These are phyloP conservation scores for Aspergillus phoenicis DNA, from an alignment of 2,329 filamentous ascomycete species.

Conservation along the genomic window DNA sequence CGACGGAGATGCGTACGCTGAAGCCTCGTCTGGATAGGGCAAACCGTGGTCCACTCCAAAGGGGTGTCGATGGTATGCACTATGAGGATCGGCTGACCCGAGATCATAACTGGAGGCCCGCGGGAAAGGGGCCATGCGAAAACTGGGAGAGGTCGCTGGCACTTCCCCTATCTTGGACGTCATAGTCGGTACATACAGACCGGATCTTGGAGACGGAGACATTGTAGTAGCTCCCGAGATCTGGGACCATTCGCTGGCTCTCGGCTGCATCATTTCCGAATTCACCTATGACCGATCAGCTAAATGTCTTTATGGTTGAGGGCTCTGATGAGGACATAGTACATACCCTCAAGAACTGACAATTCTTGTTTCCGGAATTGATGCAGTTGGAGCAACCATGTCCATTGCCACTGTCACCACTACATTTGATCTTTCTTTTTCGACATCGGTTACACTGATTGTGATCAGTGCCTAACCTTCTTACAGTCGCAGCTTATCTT, in stretches of 20 bases:
- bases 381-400: constrained; percentile 81
- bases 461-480: constrained; percentile 12
- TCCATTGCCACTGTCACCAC: constrained; percentile 77
- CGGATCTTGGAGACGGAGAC: constrained; percentile 23
- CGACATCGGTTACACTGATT: constrained; percentile 81
- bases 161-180: constrained; percentile 16
- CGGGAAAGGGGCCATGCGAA: constrained; percentile 24
- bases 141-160: constrained; percentile 21
- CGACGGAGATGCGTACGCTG: constrained; percentile 37
- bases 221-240: constrained; percentile 22
- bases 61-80: constrained; percentile 26
- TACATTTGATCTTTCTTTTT: constrained; percentile 93
- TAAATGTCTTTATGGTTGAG: background rate
- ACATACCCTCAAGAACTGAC: constrained; percentile 76
- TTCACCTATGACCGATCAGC: constrained; percentile 35
- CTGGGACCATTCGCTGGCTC: constrained; percentile 33
- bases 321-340: background rate
- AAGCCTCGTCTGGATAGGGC: constrained; percentile 40
- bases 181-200: constrained; percentile 23
- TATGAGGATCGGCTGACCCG: constrained; percentile 21
- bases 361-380: constrained; percentile 65
- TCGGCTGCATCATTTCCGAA: constrained; percentile 32
- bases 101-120: constrained; percentile 32
- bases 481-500: background rate
- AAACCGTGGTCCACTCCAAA: constrained; percentile 27